Percentiles rank a stretch among this genome's conserved stretches.
These are phyloP conservation scores for Sparassis latifolia DNA, from an alignment of 1,284 basidiomycete species.

Conservation along the genomic window DNA sequence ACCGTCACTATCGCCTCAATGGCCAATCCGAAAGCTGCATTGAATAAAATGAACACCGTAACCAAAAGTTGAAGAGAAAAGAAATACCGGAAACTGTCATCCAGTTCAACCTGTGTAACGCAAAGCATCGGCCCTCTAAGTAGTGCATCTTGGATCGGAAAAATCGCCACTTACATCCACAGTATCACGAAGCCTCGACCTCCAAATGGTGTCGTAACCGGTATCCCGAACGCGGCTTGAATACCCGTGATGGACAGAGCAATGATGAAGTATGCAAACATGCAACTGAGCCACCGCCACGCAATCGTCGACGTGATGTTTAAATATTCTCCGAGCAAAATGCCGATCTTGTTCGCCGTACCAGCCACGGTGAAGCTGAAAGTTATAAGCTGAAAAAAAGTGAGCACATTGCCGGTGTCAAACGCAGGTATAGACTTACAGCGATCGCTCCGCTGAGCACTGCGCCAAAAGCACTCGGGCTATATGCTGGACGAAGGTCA, in stretches of 20 bases:
- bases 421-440: not conserved
- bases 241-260: conserved; percentile 1
- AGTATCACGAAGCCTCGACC: conserved; percentile 1
- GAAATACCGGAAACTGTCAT: not conserved
- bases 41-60: not conserved
- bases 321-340: not conserved
- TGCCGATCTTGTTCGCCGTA: not conserved
- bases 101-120: not conserved
- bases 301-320: conserved; percentile 1
- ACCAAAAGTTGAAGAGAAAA: not conserved
- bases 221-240: conserved; percentile 1
- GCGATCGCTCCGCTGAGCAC: conserved; percentile 1
- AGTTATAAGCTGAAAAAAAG: conserved; percentile 1
- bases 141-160: too few relatives aligned
- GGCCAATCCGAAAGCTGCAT: not conserved
- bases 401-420: not conserved
- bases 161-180: not conserved
- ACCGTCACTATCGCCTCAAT: conserved; percentile 1
- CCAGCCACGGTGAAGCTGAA: conserved; percentile 2
- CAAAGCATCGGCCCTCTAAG: too few relatives aligned
- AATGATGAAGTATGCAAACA: not conserved
- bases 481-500: conserved; percentile 1
- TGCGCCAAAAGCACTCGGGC: not conserved
- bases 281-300: not conserved
- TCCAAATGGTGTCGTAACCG: not conserved